A percentile compares a stretch with the other conserved stretches of the same genome.
These are phyloP conservation scores for Fusarium paranaense DNA, from an alignment of 2,329 filamentous ascomycete genomes.

Conservation along the genomic window DNA sequence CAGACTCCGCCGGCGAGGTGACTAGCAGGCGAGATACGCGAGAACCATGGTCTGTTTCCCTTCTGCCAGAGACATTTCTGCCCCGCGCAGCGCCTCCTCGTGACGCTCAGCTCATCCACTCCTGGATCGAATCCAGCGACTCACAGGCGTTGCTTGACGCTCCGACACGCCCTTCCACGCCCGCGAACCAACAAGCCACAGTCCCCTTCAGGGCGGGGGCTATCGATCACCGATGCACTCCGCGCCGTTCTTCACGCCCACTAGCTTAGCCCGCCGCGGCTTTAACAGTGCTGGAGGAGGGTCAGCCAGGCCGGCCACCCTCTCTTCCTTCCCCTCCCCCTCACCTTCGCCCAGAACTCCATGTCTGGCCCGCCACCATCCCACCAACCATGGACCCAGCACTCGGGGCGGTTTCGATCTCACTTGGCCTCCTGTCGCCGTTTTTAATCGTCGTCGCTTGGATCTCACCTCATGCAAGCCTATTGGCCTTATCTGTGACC, in stretches of 20 bases:
- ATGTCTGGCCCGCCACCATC: slow-evolving; percentile 11
- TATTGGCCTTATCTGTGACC: slow-evolving; percentile 17
- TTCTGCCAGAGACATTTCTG: slow-evolving; percentile 23
- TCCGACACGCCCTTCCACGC: slow-evolving; percentile 1
- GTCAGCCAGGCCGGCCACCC: slow-evolving; percentile 5
- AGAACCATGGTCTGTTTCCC: slow-evolving; percentile 34
- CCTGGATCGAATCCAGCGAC: slow-evolving; percentile 17
- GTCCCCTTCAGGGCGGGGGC: slow-evolving; percentile 10
- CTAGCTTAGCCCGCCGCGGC: slow-evolving; percentile 30
- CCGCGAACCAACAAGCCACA: slow-evolving; percentile 41
- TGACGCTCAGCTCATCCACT: slow-evolving; percentile 39
- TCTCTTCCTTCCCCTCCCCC: slow-evolving; percentile 3
- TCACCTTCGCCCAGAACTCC: neutral
- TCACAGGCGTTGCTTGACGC: slow-evolving; percentile 16
- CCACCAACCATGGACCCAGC: slow-evolving; percentile 4
- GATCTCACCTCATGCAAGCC: slow-evolving; percentile 9
- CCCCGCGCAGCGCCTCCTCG: slow-evolving; percentile 36
- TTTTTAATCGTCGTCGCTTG: slow-evolving; percentile 9
- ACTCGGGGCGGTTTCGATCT: slow-evolving; percentile 24
- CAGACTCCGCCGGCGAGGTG: slow-evolving; percentile 29
- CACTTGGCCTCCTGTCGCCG: slow-evolving; percentile 24
- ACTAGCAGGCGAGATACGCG: slow-evolving; percentile 42
- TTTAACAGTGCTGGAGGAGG: neutral
- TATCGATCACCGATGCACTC: slow-evolving; percentile 35
- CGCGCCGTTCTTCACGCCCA: slow-evolving; percentile 28